Evolutionary conservation across 257 asterid genomes (phyloP), one percentile per base, ranked within the genome.

Genomic region (Capsicum rhomboideum): DNA sequence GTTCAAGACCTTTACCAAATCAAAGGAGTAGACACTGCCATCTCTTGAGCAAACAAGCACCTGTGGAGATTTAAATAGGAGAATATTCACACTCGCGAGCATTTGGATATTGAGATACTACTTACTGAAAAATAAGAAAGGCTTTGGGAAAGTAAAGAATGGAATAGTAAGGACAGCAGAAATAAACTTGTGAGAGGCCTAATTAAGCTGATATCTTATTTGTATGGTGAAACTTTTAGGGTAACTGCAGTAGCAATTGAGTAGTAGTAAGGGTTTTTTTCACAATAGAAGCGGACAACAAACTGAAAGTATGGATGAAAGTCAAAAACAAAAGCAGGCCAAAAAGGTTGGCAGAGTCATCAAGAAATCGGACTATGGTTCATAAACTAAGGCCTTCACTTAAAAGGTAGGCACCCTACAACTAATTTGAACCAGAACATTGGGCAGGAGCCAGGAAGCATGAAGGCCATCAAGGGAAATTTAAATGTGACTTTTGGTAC

Each of bases 21-120:
- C 92, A 86, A 94, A 91, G 78, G 99, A 94, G 87, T 94, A 95
- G 75, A 94, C 85, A 87, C 86, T 88, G 87, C 99, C 96, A 87
- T 93, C 97, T 91, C 98, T 93, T 77, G 95, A 94, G 86, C 98
- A 93, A 84, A 95, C 83, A 53, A 95, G 92, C 85, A 91, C 94
- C 98, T 94, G 92, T 84, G 86, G 31, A 85, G 83, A 83, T 84
- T 72, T 28, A 29, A 67, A 66, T 50, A 67, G 49, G 31, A 82
- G 49, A 49, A 20, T 20, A 66, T 66, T 50, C 26, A 75, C 23
- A 26, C 61, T 26, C 6, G 6, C 9, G 42, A 49, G 18, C 80
- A 49, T 75, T 49, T 18, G 49, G 23, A 49, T 23, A 23, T 75
- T 49, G 59, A 75, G 42, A 23, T 46, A 28, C 10, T 75, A 49